A percentile compares a stretch with the other conserved stretches of the same genome.
These are phyloP conservation scores for Aegilops sharonensis DNA, from an alignment of 176 grass and related monocot genomes.

Conservation along the genomic window DNA sequence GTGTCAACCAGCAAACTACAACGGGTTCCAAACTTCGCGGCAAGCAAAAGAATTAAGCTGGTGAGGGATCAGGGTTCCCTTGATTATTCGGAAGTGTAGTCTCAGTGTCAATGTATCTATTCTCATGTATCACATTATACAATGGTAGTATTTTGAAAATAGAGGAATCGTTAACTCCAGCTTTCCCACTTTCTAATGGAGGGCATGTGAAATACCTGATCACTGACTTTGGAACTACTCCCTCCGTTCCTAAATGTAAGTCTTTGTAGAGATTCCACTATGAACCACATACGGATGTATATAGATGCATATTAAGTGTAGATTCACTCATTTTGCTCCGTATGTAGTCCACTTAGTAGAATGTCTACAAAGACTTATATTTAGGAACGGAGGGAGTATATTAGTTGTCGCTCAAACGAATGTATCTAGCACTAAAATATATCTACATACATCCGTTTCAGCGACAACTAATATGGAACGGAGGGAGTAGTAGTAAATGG, in stretches of 20 bases:
- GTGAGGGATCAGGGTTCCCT: not conserved
- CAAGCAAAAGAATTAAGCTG: not conserved
- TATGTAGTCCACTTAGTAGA: no score
- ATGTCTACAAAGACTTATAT: no score
- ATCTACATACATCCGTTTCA: no score
- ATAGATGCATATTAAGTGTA: no score
- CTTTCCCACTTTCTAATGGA: not conserved
- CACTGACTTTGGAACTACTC: not conserved
- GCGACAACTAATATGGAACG: no score
- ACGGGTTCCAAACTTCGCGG: not conserved
- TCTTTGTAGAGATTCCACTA: no score
- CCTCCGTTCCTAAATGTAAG: no score
- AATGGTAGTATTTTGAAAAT: slow-evolving; percentile 4
- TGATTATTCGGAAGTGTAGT: not conserved
- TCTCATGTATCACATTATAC: not conserved
- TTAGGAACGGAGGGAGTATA: no score
- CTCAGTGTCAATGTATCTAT: not conserved
- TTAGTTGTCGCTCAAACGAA: no score
- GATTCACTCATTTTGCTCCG: no score
- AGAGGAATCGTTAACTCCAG: not conserved
- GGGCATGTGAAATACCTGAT: not conserved
- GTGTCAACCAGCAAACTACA: not conserved
- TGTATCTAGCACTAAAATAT: no score
- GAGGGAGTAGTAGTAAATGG: not conserved
- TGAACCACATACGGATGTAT: no score